These are phyloP conservation scores for Penicillium canariense DNA, from an alignment of 495 filamentous ascomycete species.

Conservation along the genomic window DNA sequence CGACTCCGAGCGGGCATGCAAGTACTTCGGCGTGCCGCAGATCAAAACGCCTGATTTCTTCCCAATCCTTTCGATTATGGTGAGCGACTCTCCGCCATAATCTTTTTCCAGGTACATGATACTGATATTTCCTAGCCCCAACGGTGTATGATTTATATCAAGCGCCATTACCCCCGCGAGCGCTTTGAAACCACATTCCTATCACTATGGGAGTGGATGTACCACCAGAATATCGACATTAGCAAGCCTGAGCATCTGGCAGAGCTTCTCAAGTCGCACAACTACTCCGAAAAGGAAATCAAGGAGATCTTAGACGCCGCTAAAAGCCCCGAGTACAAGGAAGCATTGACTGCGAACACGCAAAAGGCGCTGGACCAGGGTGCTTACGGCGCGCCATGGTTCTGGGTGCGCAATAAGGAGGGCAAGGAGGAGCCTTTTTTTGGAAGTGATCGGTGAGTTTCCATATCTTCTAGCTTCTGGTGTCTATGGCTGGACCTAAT, in stretches of 20 bases:
- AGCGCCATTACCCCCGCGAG: conserved; percentile 42
- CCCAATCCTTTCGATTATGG: conserved; percentile 49
- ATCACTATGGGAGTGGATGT: conserved; percentile 47
- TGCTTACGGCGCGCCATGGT: conserved; percentile 74
- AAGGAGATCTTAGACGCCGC: conserved; percentile 51
- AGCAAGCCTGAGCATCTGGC: conserved; percentile 45
- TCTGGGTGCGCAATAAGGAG: conserved; percentile 61
- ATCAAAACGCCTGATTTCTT: conserved; percentile 49
- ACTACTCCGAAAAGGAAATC: conserved; percentile 42
- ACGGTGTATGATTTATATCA: conserved; percentile 64
- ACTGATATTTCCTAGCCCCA: conserved; percentile 47
- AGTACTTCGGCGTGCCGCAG: conserved; percentile 49
- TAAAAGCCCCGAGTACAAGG: conserved; percentile 52
- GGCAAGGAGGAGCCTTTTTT: conserved; percentile 69
- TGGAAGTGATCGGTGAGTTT: conserved; percentile 64
- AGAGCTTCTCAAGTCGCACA: conserved; percentile 29
- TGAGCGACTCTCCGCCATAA: conserved; percentile 8
- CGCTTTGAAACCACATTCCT: conserved; percentile 45
- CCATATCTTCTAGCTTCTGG: no score
- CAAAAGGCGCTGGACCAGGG: conserved; percentile 56
- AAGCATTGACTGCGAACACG: conserved; percentile 56
- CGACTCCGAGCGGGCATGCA: conserved; percentile 55
- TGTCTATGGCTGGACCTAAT: conserved; percentile 18
- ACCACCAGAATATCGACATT: conserved; percentile 45
- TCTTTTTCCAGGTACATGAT: background rate